These are phyloP conservation scores for Forsythia viridissima DNA, from an alignment of 257 asterid genomes.

Conservation along the genomic window DNA sequence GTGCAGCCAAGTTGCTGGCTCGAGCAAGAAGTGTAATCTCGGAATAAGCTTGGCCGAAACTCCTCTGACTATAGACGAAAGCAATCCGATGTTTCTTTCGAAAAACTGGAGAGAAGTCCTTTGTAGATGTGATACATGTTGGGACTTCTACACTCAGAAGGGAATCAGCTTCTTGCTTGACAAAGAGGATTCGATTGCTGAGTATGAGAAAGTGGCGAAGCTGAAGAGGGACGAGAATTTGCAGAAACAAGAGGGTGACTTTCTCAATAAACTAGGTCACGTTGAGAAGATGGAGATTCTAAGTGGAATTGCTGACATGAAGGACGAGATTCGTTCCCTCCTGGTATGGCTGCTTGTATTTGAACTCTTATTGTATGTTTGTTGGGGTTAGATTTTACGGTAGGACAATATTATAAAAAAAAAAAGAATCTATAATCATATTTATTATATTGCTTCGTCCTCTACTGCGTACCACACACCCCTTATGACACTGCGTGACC, in stretches of 20 bases:
- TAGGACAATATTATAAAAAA: neutral
- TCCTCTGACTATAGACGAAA: constrained; percentile 28
- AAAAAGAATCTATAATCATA: neutral
- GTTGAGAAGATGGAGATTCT: constrained; percentile 81
- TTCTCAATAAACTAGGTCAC: constrained; percentile 76
- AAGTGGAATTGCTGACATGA: constrained; percentile 85
- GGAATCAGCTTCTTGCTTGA: constrained; percentile 70
- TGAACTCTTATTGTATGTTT: neutral
- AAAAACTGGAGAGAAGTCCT: constrained; percentile 79
- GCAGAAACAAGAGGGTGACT: constrained; percentile 69
- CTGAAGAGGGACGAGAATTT: constrained; percentile 75
- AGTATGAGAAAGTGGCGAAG: constrained; percentile 83
- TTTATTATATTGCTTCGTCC: neutral
- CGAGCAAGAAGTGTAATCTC: constrained; percentile 49
- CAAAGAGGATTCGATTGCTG: constrained; percentile 85
- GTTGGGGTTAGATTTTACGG: neutral
- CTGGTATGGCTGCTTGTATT: constrained; percentile 52
- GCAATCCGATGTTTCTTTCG: constrained; percentile 68
- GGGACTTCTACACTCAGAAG: constrained; percentile 56
- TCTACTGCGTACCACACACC: neutral
- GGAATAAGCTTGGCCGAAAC: constrained; percentile 50
- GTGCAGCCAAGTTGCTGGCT: constrained; percentile 42
- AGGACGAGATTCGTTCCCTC: constrained; percentile 65
- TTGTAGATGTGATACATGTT: constrained; percentile 72
- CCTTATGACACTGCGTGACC: neutral